Base-by-base conservation (phyloP, 192 early-diverging fungal genomes). In the Dispira simplex region DNA sequence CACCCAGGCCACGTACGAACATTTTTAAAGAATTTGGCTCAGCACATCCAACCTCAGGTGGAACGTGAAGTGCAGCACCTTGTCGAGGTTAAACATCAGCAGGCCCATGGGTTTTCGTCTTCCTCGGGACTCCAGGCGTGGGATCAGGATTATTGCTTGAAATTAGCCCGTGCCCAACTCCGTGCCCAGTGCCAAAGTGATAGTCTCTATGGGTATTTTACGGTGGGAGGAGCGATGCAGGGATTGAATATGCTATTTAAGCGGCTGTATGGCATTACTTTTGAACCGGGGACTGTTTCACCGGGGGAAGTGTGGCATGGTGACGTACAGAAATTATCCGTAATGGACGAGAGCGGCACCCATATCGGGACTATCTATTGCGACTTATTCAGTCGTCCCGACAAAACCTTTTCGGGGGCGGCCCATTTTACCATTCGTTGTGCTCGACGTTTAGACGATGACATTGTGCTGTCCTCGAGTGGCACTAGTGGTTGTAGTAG, bases 351-450 rank as follows among this genome's bases (percentile, higher is more conserved):
- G 65, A 65, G 69, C n/a, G 89, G 93, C 43, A 86, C 81, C n/a
- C 75, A 78, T 52, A 79, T 97, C 47, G 96, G 96, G 25, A 83
- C 86, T 1, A 89, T 99, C 11, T 99, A 99, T 68, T 95, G 92
- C 62, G 96, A 99, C 68, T 77, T 96, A 45, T 93, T 90, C 70
- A 70, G 71, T 13, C 83, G 96, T n/a, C 66, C 66, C 28, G 83
- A 81, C 46, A 88, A 86, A 64, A 88, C 90, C 32, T 79, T 75
- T 46, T 79, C 85, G 32, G 85, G 82, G 64, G 90, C 96, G 0
- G 96, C 96, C 2, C 96, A 99, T 75, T 99, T 96, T 66, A 97
- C 96, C 0, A 85, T 96, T 0, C 79, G 91, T 13, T 94, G 92
- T 45, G 90, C 91, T 0, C 79, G 96, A 14, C 78, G 90, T 4